A percentile compares a stretch with the other conserved stretches of the same genome.
Conservation (phyloP, 768 basidiomycete species). For the Boletus rufocinnamomeus region DNA sequence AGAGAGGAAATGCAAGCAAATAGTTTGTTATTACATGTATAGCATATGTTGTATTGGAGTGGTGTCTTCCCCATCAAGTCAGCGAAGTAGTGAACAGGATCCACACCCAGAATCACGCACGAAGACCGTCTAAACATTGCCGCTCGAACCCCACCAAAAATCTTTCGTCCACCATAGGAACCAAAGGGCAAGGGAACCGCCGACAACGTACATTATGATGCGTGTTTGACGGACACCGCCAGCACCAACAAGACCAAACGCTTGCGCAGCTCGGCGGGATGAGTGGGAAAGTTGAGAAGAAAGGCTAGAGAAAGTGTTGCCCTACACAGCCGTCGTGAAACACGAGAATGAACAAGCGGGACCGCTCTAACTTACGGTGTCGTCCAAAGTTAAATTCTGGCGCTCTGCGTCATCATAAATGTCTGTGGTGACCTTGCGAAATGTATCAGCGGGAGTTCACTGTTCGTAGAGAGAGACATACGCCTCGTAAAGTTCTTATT, state of each 20-base stretch:
- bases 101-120: conserved; percentile 16
- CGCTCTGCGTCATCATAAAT: conserved; percentile 83
- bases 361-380: conserved; percentile 54
- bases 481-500: conserved; percentile 69
- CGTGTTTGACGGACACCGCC: conserved; percentile 71
- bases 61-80: background rate
- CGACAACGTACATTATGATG: conserved; percentile 62
- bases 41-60: background rate
- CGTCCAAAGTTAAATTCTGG: conserved; percentile 77
- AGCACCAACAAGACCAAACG: conserved; percentile 63
- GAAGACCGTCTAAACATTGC: conserved; percentile 15
- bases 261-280: conserved; percentile 67
- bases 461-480: conserved; percentile 35
- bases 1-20: conserved; percentile 1
- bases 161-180: conserved; percentile 50
- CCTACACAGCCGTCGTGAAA: conserved; percentile 38
- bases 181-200: conserved; percentile 57
- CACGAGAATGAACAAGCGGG: background rate
- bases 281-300: conserved; percentile 63
- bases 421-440: conserved; percentile 75
- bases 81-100: background rate
- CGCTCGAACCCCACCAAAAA: conserved; percentile 45
- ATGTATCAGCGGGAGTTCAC: background rate
- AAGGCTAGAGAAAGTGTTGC: conserved; percentile 68
- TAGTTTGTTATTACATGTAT: conserved; percentile 10